phyloP scores from a whole-genome alignment of 108 stramenopile species.

The Skeletonema costatum region DNA sequence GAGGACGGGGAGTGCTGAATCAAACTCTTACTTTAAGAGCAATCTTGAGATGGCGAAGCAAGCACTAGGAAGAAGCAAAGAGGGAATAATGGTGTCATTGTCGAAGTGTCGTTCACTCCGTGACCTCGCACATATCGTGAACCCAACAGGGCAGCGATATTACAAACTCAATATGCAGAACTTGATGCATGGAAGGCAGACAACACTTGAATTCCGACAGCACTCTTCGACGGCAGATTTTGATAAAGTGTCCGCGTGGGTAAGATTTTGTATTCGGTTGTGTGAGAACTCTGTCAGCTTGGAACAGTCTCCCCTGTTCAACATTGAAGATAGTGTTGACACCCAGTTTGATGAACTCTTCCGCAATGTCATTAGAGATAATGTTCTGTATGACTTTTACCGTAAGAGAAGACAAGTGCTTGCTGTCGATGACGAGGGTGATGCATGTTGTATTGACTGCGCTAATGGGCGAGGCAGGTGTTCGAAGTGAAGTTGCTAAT shows the following conservation, averaged over 20 bases:
- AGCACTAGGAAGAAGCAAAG: not conserved
- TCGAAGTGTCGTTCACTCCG: not conserved
- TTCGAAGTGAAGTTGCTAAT: not conserved
- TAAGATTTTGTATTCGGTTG: slow-evolving; percentile 15
- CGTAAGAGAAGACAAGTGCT: not conserved
- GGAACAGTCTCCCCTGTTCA: not conserved
- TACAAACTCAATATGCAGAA: slow-evolving; percentile 31
- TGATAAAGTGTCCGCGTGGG: slow-evolving; percentile 12
- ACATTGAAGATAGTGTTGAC: not conserved
- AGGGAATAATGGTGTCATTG: not conserved
- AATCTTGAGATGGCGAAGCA: slow-evolving; percentile 5
- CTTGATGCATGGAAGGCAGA: slow-evolving; percentile 12
- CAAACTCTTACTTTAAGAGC: slow-evolving; percentile 20
- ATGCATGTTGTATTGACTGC: slow-evolving; percentile 2
- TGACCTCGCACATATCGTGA: slow-evolving; percentile 6
- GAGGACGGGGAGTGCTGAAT: slow-evolving; percentile 9
- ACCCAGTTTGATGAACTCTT: slow-evolving; percentile 20
- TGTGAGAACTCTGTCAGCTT: slow-evolving; percentile 20
- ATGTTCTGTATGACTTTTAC: not conserved
- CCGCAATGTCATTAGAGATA: not conserved
- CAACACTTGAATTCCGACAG: slow-evolving; percentile 31
- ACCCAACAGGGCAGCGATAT: slow-evolving; percentile 16
- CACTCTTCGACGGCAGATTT: slow-evolving; percentile 15
- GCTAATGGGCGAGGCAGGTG: not conserved
- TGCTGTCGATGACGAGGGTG: not conserved